Evolutionary conservation across 495 filamentous ascomycete species (phyloP), one percentile per base, ranked within the genome.

Genomic region (Chaetomium fimeti): DNA sequence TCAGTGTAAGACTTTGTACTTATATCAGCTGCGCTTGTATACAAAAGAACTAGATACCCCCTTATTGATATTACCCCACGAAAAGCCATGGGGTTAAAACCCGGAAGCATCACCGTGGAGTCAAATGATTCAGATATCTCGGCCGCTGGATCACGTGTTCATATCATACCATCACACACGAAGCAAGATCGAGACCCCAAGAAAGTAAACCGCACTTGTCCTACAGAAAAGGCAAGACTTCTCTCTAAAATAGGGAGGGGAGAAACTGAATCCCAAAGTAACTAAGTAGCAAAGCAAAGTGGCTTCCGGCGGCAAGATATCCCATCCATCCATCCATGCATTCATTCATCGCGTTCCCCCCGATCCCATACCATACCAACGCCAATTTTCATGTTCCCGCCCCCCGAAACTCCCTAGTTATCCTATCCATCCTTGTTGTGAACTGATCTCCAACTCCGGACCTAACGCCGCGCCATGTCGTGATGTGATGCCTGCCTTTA

Each of bases 341-440:
- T 53, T 25, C 24, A 18, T 53, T 12, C 49, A 36, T 36, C 32
- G 5, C 32, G 9, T 36, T 9, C 32, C 4, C 20, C 1, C 43
- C 11, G 6, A 47, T 15, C 47, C 4, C 48, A 52, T 27, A 24
- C 49, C 11, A 29, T 29, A 27, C 25, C 49, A 28, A 53, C 25
- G 49, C 24, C 49, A 53, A 29, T 24, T 49, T 25, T 49, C 13
- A 5, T 28, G 49, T 12, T 2, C 4, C 25, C 25, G 15, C 28
- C 5, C 22, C 27, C 49, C 49, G n/a, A n/a, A 28, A 53, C 24
- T n/a, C 28, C 25, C 24, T 27, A 57, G 40, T 32, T 36, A 57
- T 53, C 25, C 48, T 27, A 57, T 57, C 54, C 54, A 57, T 57
- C 54, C 22, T 25, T 57, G 18, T 15, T 6, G 54, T 22, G 6